Evolutionary conservation across 2,329 filamentous ascomycete genomes (phyloP), one percentile per base, ranked within the genome.

Genomic region (Aureobasidium mangrovei): DNA sequence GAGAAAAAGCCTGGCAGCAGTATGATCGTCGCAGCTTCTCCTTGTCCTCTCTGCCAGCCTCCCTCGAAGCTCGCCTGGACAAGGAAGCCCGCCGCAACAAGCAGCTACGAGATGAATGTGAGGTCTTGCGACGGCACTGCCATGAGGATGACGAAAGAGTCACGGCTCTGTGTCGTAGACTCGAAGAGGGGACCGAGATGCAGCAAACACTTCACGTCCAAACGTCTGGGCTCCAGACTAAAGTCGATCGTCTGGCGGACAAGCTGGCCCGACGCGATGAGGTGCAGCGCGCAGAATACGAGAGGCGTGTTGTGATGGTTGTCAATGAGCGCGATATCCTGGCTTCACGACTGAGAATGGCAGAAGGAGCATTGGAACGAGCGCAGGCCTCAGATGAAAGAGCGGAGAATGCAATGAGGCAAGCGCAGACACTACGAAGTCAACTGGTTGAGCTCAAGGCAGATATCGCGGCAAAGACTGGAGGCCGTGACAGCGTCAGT

Each of bases 361-460:
- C 39, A 6, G 47, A 42, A 35, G 47, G 33, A 5, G 26, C 33
- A 9, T 18, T 52, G 12, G 47, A 52, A 31, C 32, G 38, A 41
- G 47, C 47, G 7, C 38, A 28, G 32, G 38, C 18, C 2, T n/a
- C 29, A 7, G 29, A 42, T 29, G 39, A 52, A 1, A 28, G 2
- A 4, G 46, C 28, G 4, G 27, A 41, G 18, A 24, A 8, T n/a
- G 52, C 52, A 4, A 18, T 3, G 6, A 46, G 28, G 1, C 42
- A 43, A 6, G 31, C 33, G 8, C 1, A 88, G 83, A 0, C 85
- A 85, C 62, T 86, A 82, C 77, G 76, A 44, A 71, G 72, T 3
- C 83, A 86, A 65, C 74, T 82, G 10, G 89, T 72, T 47, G 74
- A 70, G 59, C 84, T 82, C n/a, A 90, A 82, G 2, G 91, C 84